A percentile compares a stretch with the other conserved stretches of the same genome.
These are phyloP conservation scores for Talaromyces ruber DNA, from an alignment of 495 filamentous ascomycete species.

Conservation along the genomic window DNA sequence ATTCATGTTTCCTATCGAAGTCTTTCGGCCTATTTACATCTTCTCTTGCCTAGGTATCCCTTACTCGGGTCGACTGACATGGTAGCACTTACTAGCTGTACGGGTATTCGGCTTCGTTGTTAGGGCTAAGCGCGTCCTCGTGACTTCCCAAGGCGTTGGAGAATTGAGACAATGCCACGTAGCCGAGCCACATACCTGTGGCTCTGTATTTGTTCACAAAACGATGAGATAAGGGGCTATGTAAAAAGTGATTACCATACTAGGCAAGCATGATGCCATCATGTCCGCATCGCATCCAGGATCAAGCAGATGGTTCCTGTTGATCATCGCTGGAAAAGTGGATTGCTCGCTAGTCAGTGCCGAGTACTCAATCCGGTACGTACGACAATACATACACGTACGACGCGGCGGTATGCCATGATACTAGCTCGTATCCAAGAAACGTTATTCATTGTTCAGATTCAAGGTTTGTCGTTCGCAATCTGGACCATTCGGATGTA, in stretches of 20 bases:
- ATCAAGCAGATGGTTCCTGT: constrained; percentile 1
- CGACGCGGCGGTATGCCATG: neutral
- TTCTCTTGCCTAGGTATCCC: neutral
- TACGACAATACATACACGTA: neutral
- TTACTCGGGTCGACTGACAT: neutral
- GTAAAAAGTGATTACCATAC: neutral
- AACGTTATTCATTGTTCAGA: neutral
- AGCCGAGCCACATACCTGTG: neutral
- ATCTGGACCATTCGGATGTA: neutral
- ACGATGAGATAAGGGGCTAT: neutral
- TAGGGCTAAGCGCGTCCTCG: neutral
- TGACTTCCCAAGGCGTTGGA: neutral
- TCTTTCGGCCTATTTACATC: neutral
- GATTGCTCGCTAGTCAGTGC: neutral
- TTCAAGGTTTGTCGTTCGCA: neutral
- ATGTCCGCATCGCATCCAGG: neutral
- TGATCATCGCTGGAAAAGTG: constrained; percentile 1
- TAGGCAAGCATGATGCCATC: neutral
- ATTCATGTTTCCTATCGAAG: neutral
- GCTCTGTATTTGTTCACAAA: neutral
- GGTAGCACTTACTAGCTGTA: neutral
- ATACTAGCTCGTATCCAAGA: neutral
- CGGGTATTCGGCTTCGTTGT: neutral
- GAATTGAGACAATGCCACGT: neutral
- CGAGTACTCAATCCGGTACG: neutral